A percentile compares a stretch with the other conserved stretches of the same genome.
phyloP scores from a whole-genome alignment of 805 yeast species.

The Saturnispora gosingensis region DNA sequence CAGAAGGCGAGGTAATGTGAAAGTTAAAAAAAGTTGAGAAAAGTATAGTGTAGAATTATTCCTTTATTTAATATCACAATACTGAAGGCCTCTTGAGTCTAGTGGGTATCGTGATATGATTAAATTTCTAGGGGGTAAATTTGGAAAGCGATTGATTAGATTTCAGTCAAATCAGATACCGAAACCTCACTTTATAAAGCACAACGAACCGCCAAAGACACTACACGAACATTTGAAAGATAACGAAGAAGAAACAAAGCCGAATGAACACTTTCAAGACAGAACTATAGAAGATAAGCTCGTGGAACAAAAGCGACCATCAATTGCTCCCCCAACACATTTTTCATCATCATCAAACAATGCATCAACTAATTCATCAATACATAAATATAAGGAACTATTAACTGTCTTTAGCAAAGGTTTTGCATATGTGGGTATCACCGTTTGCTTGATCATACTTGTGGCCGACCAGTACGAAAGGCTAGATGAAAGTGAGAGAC shows the following conservation, averaged over 20 bases:
- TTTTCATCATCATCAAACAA: constrained; percentile 5
- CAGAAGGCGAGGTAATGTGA: background rate
- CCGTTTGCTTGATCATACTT: constrained; percentile 6
- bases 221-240: constrained; percentile 10
- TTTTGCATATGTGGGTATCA: constrained; percentile 11
- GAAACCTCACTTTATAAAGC: constrained; percentile 20
- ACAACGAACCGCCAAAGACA: constrained; percentile 25
- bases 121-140: background rate
- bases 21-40: background rate
- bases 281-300: background rate
- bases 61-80: background rate
- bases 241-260: background rate
- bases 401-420: constrained; percentile 4
- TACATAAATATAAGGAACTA: background rate
- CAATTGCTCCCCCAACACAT: background rate
- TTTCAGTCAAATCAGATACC: constrained; percentile 3
- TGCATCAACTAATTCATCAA: background rate
- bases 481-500: constrained; percentile 19
- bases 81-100: background rate
- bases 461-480: constrained; percentile 17
- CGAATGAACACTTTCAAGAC: background rate
- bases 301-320: background rate
- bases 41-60: background rate
- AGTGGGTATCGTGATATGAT: background rate
- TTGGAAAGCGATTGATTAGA: background rate